Percentiles rank a stretch among this genome's conserved stretches.
These are phyloP conservation scores for Remersonia thermophila DNA, from an alignment of 2,329 filamentous ascomycete genomes.

Conservation along the genomic window DNA sequence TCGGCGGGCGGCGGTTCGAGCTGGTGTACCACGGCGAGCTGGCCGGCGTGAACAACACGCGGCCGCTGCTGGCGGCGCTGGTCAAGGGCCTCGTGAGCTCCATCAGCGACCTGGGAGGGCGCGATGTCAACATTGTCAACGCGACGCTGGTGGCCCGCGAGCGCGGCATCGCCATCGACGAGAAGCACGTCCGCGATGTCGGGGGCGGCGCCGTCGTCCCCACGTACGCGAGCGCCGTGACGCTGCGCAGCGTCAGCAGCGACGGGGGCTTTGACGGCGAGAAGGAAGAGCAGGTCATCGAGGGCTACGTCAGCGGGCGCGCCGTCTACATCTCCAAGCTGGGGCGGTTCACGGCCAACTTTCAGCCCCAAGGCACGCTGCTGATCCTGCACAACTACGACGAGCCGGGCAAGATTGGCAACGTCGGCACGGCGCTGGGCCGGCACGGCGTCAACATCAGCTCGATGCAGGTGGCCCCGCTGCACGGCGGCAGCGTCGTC, in stretches of 20 bases:
- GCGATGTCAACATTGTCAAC: constrained; percentile 74
- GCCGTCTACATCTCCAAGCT: constrained; percentile 58
- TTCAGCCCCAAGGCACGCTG: constrained; percentile 59
- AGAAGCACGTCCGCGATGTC: constrained; percentile 52
- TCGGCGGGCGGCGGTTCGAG: constrained; percentile 58
- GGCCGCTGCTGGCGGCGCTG: constrained; percentile 65
- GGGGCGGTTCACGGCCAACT: constrained; percentile 61
- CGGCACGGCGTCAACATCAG: constrained; percentile 62
- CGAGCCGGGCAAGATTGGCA: constrained; percentile 69
- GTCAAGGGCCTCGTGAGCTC: constrained; percentile 63
- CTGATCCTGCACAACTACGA: constrained; percentile 76
- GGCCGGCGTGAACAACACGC: constrained; percentile 58
- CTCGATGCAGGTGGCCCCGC: constrained; percentile 61
- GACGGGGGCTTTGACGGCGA: constrained; percentile 6
- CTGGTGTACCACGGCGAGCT: constrained; percentile 67
- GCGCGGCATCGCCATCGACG: constrained; percentile 65
- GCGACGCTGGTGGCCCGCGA: constrained; percentile 63
- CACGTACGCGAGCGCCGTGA: constrained; percentile 57
- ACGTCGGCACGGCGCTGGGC: constrained; percentile 60
- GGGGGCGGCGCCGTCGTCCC: constrained; percentile 36
- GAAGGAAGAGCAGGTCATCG: constrained; percentile 35
- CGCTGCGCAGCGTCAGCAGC: constrained; percentile 35
- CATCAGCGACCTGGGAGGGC: constrained; percentile 52
- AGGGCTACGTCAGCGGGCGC: constrained; percentile 55
- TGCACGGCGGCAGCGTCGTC: constrained; percentile 26